Evolutionary conservation across 306 rosid species (phyloP), one percentile per base, ranked within the genome.

Genomic region (Hippophae gyantsensis): DNA sequence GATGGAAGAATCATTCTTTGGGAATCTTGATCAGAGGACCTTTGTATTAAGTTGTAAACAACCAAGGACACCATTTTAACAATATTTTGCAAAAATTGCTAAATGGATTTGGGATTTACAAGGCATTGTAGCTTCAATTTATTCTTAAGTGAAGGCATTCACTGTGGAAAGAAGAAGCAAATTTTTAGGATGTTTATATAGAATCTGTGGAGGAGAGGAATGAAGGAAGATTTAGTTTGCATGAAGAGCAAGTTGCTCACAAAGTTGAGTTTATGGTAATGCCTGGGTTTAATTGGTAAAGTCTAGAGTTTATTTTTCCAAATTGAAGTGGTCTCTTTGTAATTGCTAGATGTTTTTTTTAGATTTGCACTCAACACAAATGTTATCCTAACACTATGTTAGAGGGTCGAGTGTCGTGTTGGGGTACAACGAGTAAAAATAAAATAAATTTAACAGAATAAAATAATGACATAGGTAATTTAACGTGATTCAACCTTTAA

Each of bases 21-120:
- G 94, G 48, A 87, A 82, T 71, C 77, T 76, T 67, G 89, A 84
- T 71, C 84, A 90, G 64, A 74, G 84, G 65, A 72, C 62, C 6
- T 78, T 84, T 12, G 40, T 87, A 62, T 44, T 52, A 72, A 67
- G 69, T 9, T 85, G 89, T 18, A 82, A 65, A 82, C 94, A 86
- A 55, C 97, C 97, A 12, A 79, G 90, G 67, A 90, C 97, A 0
- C 70, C 81, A 13, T 90, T 90, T 79, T 90, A 84, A 77, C 89
- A 82, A 48, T 67, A 79, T 61, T 90, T 86, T 64, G 87, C 79
- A 0, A 85, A 69, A 75, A 81, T 84, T 90, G 95, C 90, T 9
- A 87, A 75, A 81, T 81, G 82, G 86, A 55, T 87, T 66, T 90
- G 95, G 97, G 72, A 84, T 69, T 70, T 84, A 60, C 71, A 71